phyloP scores from a whole-genome alignment of 441 rosid genomes.

The Metrosideros polymorpha region DNA sequence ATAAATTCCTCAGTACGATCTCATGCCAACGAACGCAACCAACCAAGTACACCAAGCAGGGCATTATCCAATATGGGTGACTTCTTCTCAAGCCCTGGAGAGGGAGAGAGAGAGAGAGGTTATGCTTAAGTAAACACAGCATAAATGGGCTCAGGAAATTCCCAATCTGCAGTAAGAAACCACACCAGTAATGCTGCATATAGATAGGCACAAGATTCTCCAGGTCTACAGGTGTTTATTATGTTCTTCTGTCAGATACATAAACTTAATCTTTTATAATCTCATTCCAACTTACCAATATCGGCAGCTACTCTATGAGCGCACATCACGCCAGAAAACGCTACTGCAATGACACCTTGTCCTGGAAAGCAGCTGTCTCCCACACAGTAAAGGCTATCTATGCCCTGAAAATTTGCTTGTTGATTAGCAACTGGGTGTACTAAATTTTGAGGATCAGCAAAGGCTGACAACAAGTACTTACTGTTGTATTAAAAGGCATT shows the following conservation, averaged over 20 bases:
- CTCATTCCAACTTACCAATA: conserved; percentile 44
- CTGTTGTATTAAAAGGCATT: conserved; percentile 96
- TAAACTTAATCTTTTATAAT: background rate
- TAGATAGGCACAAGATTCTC: background rate
- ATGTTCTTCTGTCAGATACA: background rate
- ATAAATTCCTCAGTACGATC: background rate
- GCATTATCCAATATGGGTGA: conserved; percentile 64
- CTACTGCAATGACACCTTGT: conserved; percentile 95
- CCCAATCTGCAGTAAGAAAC: background rate
- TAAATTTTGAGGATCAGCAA: background rate
- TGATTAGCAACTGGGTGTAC: background rate
- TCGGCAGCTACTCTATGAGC: conserved; percentile 98
- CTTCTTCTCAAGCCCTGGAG: conserved; percentile 73
- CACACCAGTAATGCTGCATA: background rate
- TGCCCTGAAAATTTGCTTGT: conserved; percentile 38
- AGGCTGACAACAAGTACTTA: conserved; percentile 17
- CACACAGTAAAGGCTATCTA: conserved; percentile 80
- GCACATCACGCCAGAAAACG: conserved; percentile 95
- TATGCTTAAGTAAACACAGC: background rate
- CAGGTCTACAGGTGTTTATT: background rate
- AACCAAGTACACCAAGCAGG: conserved; percentile 63
- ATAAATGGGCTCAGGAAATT: background rate
- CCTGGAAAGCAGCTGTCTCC: conserved; percentile 99
- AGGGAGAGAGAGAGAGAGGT: background rate
- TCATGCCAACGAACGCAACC: conserved; percentile 81